Evolutionary conservation across 805 yeast species (phyloP), one percentile per base, ranked within the genome.

Genomic region (Candida yuanshanica): DNA sequence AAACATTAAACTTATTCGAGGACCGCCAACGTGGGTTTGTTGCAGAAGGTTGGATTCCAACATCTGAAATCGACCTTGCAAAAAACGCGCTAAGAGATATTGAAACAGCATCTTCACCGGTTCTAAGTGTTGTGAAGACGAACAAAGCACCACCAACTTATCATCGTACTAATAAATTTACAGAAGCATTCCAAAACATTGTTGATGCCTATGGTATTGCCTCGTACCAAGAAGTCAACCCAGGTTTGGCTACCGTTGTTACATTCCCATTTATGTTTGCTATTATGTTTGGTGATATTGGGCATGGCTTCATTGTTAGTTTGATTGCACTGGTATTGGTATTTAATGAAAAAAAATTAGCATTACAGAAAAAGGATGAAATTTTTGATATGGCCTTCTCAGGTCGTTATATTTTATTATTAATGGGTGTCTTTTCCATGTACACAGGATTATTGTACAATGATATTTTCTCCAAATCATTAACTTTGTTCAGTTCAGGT

Each of bases 191-290:
- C 71, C 99, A 93, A 69, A 70, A 79, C 36, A 89, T 93, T 68
- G 86, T 88, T 58, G 99, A 93, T 62, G 93, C 97, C 3, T 93
- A 93, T 64, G 99, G 98, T 53, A 72, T 88, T 43, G 93, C 96
- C 9, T 77, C 88, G 3, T 93, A 93, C 66, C 82, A 88, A 53
- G 99, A 93, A 64, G 93, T 93, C 22, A 93, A 93, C 62, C 96
- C 99, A 5, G 99, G 95, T 41, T 69, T 93, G 48, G 91, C 99
- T 4, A 91, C 99, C 1, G 78, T 88, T 36, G 83, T 93, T 20
- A 93, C 99, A 0, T 93, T 93, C 70, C 99, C 99, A 20, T 93
- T 93, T 63, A 85, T 93, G 95, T 93, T 93, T 68, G 97, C 99
- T 22, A 83, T 93, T 55, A 93, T 93, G 99, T 93, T 93, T 70